Evolutionary conservation across 176 grass and related monocot genomes (phyloP).

Genomic region (Aegilops sharonensis): DNA sequence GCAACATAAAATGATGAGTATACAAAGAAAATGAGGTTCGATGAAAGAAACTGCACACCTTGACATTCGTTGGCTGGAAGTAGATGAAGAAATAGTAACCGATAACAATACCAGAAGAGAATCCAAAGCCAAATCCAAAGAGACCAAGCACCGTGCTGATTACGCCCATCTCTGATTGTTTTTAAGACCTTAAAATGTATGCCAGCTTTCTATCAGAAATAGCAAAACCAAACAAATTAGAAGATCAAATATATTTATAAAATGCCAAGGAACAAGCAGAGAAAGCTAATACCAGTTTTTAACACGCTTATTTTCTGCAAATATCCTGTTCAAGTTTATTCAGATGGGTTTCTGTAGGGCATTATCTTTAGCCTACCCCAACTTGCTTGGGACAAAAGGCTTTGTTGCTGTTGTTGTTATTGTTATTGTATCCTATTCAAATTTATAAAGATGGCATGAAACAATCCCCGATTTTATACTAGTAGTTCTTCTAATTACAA

Average conservation of each 20-base stretch:
- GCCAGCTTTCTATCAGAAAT: slow-evolving; percentile 1
- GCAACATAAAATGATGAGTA: background rate
- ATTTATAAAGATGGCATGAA: background rate
- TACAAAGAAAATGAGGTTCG: background rate
- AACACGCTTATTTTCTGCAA: background rate
- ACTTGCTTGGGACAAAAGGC: too few relatives aligned
- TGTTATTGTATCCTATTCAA: slow-evolving; percentile 7
- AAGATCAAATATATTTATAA: slow-evolving; percentile 1
- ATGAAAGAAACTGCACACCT: slow-evolving; percentile 45
- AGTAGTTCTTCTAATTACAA: background rate
- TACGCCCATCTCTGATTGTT: slow-evolving; percentile 54
- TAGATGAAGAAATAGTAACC: slow-evolving; percentile 87
- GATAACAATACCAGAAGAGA: slow-evolving; percentile 67
- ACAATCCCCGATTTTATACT: background rate
- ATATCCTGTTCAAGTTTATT: slow-evolving; percentile 16
- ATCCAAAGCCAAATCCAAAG: slow-evolving; percentile 79
- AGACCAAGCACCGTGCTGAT: slow-evolving; percentile 82
- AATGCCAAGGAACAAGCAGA: slow-evolving; percentile 18
- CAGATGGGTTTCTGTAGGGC: background rate
- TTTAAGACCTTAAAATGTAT: slow-evolving; percentile 32
- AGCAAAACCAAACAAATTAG: slow-evolving; percentile 11
- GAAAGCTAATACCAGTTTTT: background rate
- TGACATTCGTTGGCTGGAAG: slow-evolving; percentile 76
- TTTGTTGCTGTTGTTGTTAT: too few relatives aligned
- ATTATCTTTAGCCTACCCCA: too few relatives aligned